These are phyloP conservation scores for Hermanozyma aechmeae DNA, from an alignment of 805 yeast species.

Conservation along the genomic window DNA sequence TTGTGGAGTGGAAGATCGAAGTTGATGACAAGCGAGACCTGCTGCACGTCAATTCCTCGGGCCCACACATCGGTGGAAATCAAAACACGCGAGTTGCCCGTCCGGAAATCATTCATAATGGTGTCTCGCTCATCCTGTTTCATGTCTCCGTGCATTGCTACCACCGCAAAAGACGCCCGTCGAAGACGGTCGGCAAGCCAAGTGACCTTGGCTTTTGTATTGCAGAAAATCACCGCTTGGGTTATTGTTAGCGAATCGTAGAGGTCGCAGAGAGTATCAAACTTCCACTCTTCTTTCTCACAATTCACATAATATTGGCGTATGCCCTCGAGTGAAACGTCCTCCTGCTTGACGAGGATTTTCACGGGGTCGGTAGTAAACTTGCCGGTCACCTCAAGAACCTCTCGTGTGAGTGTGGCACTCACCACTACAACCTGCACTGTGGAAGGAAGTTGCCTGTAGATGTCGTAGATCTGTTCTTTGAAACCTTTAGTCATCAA, in stretches of 20 bases:
- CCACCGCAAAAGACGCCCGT: constrained; percentile 79
- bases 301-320: constrained; percentile 87
- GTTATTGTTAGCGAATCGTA: constrained; percentile 94
- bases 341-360: constrained; percentile 90
- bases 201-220: constrained; percentile 92
- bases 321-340: constrained; percentile 88
- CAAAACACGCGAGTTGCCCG: constrained; percentile 86
- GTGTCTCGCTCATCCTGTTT: constrained; percentile 89
- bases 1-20: constrained; percentile 88
- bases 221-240: constrained; percentile 97
- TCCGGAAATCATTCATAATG: constrained; percentile 92
- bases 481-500: constrained; percentile 87
- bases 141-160: constrained; percentile 96
- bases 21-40: constrained; percentile 90
- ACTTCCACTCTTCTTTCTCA: constrained; percentile 89
- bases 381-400: constrained; percentile 82
- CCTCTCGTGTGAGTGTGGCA: constrained; percentile 91
- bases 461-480: constrained; percentile 90
- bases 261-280: constrained; percentile 87
- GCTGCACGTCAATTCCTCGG: constrained; percentile 97
- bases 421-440: constrained; percentile 91
- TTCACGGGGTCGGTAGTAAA: constrained; percentile 92
- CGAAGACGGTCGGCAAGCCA: constrained; percentile 76
- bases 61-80: constrained; percentile 98
- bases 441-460: constrained; percentile 71